Conservation (phyloP, 1,284 basidiomycete genomes). For the Sporisorium exsertum region DNA sequence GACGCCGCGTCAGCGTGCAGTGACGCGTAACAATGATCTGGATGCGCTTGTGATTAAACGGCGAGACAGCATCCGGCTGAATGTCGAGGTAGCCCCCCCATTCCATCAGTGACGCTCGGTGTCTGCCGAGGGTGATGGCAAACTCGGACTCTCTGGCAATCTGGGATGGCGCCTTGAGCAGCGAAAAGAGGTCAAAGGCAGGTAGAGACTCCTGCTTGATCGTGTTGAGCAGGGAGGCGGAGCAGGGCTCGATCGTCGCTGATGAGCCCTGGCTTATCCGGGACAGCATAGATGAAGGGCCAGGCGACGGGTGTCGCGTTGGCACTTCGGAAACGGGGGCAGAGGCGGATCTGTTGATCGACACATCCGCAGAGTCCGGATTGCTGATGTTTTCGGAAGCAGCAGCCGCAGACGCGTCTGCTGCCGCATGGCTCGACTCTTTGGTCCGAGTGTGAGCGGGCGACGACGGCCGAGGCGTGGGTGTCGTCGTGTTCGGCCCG, state of each 20-base stretch:
- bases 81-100: slow-evolving; percentile 51
- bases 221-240: slow-evolving; percentile 18
- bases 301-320: slow-evolving; percentile 38
- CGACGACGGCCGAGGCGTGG: slow-evolving; percentile 43
- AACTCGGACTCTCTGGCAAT: slow-evolving; percentile 50
- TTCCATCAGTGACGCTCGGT: slow-evolving; percentile 38
- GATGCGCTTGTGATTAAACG: slow-evolving; percentile 93
- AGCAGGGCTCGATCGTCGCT: slow-evolving; percentile 1
- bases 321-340: slow-evolving; percentile 44
- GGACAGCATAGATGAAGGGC: slow-evolving; percentile 25
- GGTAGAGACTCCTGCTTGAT: slow-evolving; percentile 30
- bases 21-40: slow-evolving; percentile 80
- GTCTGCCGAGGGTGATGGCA: slow-evolving; percentile 44
- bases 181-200: slow-evolving; percentile 40
- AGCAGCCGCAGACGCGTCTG: slow-evolving; percentile 1
- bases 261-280: slow-evolving; percentile 20
- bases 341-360: slow-evolving; percentile 29
- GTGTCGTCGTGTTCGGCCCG: slow-evolving; percentile 43
- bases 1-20: slow-evolving; percentile 74
- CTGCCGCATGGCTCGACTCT: not conserved
- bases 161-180: slow-evolving; percentile 44
- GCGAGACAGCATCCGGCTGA: slow-evolving; percentile 75
- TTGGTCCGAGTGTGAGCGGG: slow-evolving; percentile 19
- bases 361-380: slow-evolving; percentile 16
- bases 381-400: not conserved